These are phyloP conservation scores for Aspergillus taichungensis DNA, from an alignment of 495 filamentous ascomycete genomes.

Conservation along the genomic window DNA sequence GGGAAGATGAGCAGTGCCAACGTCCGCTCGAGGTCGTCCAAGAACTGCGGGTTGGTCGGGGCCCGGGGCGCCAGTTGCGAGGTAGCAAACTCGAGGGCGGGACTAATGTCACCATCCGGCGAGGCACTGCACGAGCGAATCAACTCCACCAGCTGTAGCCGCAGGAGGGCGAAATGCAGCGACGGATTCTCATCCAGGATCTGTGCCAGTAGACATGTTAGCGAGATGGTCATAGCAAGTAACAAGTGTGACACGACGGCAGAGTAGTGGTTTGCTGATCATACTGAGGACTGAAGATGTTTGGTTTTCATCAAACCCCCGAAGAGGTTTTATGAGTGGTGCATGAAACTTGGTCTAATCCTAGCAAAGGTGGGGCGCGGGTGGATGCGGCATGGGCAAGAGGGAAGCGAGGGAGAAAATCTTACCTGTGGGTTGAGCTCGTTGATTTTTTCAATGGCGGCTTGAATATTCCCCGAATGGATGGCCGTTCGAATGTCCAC, in stretches of 20 bases:
- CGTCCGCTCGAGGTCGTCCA: slow-evolving; percentile 82
- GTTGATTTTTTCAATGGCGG: slow-evolving; percentile 79
- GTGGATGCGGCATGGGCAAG: slow-evolving; percentile 3
- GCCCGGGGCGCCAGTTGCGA: slow-evolving; percentile 80
- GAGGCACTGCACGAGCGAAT: slow-evolving; percentile 64
- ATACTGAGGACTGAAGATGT: slow-evolving; percentile 94
- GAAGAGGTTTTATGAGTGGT: slow-evolving; percentile 88
- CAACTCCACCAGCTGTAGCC: slow-evolving; percentile 86
- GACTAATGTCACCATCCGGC: slow-evolving; percentile 64
- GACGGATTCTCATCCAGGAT: slow-evolving; percentile 77
- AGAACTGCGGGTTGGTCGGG: slow-evolving; percentile 68
- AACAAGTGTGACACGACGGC: slow-evolving; percentile 6
- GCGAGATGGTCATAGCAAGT: slow-evolving; percentile 10
- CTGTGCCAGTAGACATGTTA: slow-evolving; percentile 42
- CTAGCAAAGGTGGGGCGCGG: slow-evolving; percentile 44
- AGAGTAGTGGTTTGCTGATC: slow-evolving; percentile 46
- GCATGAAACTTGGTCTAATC: slow-evolving; percentile 98
- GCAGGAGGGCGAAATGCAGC: slow-evolving; percentile 84
- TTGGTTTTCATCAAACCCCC: slow-evolving; percentile 87
- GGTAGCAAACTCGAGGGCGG: slow-evolving; percentile 80
- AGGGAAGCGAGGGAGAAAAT: slow-evolving; percentile 3
- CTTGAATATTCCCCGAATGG: slow-evolving; percentile 72
- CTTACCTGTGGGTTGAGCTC: slow-evolving; percentile 86
- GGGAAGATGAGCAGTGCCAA: slow-evolving; percentile 90
- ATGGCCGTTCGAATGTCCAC: slow-evolving; percentile 75